Conservation (phyloP, 768 basidiomycete species). For the Udeniomyces megalosporus region DNA sequence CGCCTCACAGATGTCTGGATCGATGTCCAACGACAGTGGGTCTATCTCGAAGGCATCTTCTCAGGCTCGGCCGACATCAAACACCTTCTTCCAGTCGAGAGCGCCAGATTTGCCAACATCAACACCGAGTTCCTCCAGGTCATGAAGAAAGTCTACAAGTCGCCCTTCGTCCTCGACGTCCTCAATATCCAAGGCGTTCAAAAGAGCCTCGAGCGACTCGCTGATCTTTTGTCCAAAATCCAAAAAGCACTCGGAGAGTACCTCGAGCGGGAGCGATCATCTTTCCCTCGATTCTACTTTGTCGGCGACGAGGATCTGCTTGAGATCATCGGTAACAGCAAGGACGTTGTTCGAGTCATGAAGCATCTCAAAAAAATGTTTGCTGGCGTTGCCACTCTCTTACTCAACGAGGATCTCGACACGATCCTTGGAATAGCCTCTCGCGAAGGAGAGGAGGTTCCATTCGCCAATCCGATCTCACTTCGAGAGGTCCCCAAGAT, state of each 20-base stretch:
- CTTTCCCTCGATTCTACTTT: slow-evolving; percentile 98
- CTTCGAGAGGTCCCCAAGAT: slow-evolving; percentile 92
- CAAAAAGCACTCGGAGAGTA: slow-evolving; percentile 99
- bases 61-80: slow-evolving; percentile 99
- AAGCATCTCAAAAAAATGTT: slow-evolving; percentile 99
- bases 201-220: slow-evolving; percentile 90
- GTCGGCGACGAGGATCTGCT: slow-evolving; percentile 96
- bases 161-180: slow-evolving; percentile 90
- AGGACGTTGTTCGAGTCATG: slow-evolving; percentile 93
- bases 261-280: slow-evolving; percentile 87
- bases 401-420: slow-evolving; percentile 69
- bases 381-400: slow-evolving; percentile 82
- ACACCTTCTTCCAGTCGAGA: slow-evolving; percentile 92
- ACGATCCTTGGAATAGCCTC: slow-evolving; percentile 89
- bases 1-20: slow-evolving; percentile 74
- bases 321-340: slow-evolving; percentile 99
- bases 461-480: slow-evolving; percentile 62
- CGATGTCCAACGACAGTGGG: slow-evolving; percentile 98
- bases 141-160: slow-evolving; percentile 99
- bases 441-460: slow-evolving; percentile 84
- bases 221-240: slow-evolving; percentile 91
- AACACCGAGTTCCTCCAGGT: slow-evolving; percentile 93
- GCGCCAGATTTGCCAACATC: slow-evolving; percentile 94
- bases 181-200: slow-evolving; percentile 92
- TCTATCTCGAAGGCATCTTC: slow-evolving; percentile 97